Conservation (phyloP, 202 grass and related monocot species). For the Brachypodium distachyon region DNA sequence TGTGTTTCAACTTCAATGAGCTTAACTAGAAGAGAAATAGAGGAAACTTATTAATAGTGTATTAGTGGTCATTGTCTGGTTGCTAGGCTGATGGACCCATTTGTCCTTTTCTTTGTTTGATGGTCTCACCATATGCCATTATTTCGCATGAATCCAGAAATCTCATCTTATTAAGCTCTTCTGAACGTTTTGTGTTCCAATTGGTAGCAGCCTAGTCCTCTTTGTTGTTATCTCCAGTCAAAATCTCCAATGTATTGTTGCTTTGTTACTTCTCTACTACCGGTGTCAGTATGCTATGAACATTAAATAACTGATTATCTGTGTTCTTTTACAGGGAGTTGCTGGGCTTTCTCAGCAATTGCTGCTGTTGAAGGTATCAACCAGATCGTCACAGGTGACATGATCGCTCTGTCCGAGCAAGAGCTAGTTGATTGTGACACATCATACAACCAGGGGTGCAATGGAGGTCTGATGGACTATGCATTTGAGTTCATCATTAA, state of each 20-base stretch:
- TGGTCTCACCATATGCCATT: neutral
- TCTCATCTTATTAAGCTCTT: conserved; percentile 10
- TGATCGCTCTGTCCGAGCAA: conserved; percentile 79
- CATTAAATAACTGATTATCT: neutral
- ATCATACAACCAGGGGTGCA: conserved; percentile 73
- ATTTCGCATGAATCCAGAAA: neutral
- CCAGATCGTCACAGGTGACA: conserved; percentile 57
- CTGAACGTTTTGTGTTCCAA: neutral
- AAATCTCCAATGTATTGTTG: neutral
- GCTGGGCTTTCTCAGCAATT: conserved; percentile 87
- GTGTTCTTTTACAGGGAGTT: conserved; percentile 47
- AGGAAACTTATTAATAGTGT: neutral
- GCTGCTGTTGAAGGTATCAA: conserved; percentile 81
- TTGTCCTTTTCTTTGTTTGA: neutral
- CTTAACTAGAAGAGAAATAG: too few species aligned
- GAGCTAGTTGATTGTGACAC: conserved; percentile 91
- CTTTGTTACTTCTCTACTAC: neutral
- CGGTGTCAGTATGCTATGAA: neutral
- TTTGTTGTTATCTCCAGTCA: neutral
- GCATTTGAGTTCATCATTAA: conserved; percentile 83
- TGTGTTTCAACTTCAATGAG: too few species aligned
- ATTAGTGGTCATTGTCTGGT: conserved; percentile 8
- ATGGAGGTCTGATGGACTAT: conserved; percentile 89
- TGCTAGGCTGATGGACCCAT: neutral
- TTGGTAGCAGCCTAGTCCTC: conserved; percentile 10